phyloP scores from a whole-genome alignment of 2,329 filamentous ascomycete genomes.

The Allantophomopsis lycopodina region DNA sequence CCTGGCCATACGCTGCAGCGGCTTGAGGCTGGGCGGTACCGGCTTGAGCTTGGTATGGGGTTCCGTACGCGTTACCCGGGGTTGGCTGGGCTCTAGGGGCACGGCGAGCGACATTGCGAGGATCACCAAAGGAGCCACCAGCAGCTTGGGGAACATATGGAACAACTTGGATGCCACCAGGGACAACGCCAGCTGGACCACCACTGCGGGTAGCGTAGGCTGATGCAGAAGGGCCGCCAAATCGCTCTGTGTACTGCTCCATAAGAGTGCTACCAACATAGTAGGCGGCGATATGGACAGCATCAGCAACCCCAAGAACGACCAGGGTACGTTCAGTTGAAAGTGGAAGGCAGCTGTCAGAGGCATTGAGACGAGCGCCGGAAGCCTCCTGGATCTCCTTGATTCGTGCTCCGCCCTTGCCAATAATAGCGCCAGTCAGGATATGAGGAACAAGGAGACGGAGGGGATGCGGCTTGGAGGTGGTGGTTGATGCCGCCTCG shows the following conservation, averaged over 20 bases:
- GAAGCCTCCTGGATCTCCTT: slow-evolving; percentile 98
- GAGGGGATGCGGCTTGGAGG: slow-evolving; percentile 94
- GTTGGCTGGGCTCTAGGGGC: slow-evolving; percentile 62
- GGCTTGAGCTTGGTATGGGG: slow-evolving; percentile 36
- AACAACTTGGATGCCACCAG: slow-evolving; percentile 98
- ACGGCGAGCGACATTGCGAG: slow-evolving; percentile 72
- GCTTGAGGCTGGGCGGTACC: slow-evolving; percentile 34
- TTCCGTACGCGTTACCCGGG: slow-evolving; percentile 61
- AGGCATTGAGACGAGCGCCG: slow-evolving; percentile 90
- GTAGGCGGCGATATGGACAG: slow-evolving; percentile 97
- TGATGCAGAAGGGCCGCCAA: slow-evolving; percentile 91
- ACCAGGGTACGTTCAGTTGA: slow-evolving; percentile 97
- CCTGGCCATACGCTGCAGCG: slow-evolving; percentile 58
- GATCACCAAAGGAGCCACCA: slow-evolving; percentile 82
- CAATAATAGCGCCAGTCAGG: slow-evolving; percentile 96
- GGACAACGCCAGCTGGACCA: slow-evolving; percentile 82
- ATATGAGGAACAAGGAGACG: slow-evolving; percentile 93
- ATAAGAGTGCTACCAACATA: slow-evolving; percentile 97
- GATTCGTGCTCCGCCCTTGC: slow-evolving; percentile 89
- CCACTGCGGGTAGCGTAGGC: slow-evolving; percentile 93
- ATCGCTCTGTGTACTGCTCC: slow-evolving; percentile 93
- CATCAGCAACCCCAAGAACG: slow-evolving; percentile 93
- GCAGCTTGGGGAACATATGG: slow-evolving; percentile 91
- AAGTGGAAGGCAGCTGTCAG: slow-evolving; percentile 83
- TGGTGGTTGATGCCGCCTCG: slow-evolving; percentile 72